Evolutionary conservation across 192 early-diverging fungal species (phyloP).

Genomic region (Phycomyces nitens): DNA sequence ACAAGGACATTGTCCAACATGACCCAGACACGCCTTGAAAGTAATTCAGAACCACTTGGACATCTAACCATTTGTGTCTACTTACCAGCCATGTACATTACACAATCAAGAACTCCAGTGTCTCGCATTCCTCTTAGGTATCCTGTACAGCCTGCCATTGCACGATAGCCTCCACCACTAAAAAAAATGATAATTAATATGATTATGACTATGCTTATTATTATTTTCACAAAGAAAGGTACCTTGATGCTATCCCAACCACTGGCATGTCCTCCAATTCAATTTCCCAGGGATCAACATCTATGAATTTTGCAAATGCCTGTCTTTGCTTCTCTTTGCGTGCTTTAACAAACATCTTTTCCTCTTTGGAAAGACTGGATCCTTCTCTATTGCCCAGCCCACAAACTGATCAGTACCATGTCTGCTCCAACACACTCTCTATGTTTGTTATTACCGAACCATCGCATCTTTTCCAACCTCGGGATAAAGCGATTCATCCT

Average conservation of each 20-base stretch:
- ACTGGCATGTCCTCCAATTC: conserved; percentile 67
- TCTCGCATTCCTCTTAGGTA: conserved; percentile 65
- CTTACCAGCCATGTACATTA: conserved; percentile 69
- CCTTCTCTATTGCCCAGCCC: conserved; percentile 36
- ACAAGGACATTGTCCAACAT: conserved; percentile 59
- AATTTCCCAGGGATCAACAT: conserved; percentile 58
- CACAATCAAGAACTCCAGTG: conserved; percentile 62
- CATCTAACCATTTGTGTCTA: conserved; percentile 21
- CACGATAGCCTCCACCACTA: conserved; percentile 80
- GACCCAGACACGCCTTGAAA: conserved; percentile 49
- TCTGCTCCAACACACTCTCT: background rate
- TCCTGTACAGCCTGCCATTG: conserved; percentile 73
- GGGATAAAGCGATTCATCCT: background rate
- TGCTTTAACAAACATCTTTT: conserved; percentile 42
- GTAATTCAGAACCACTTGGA: conserved; percentile 11
- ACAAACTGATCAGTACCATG: background rate
- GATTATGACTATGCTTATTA: too few relatives aligned
- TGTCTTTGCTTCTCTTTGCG: conserved; percentile 49
- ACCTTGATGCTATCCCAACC: conserved; percentile 66
- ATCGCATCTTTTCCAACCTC: conserved; percentile 12
- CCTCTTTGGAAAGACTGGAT: conserved; percentile 41
- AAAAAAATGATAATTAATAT: background rate
- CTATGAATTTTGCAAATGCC: conserved; percentile 77
- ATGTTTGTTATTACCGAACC: background rate
- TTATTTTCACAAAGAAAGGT: too few relatives aligned